A percentile compares a stretch with the other conserved stretches of the same genome.
phyloP scores from a whole-genome alignment of 331 rosid genomes.

The Malus hybrid region DNA sequence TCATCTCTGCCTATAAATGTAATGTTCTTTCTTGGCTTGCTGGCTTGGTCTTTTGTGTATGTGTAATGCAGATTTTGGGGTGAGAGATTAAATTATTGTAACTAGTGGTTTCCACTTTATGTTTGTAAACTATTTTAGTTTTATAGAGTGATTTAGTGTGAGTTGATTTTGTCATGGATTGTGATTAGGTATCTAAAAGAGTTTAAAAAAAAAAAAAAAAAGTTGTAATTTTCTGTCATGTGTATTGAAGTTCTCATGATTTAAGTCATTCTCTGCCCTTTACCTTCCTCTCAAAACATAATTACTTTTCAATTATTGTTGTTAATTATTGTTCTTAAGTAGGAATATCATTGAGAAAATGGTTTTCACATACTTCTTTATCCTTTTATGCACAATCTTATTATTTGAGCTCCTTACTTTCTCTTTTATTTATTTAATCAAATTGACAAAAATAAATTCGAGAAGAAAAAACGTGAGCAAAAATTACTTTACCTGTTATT shows the following conservation, averaged over 20 bases:
- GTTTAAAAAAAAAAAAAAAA: neutral
- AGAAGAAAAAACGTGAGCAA: neutral
- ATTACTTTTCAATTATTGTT: neutral
- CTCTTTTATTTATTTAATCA: too few species aligned
- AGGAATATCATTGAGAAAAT: neutral
- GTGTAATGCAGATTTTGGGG: neutral
- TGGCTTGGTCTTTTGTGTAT: slow-evolving; percentile 4
- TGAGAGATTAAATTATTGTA: slow-evolving; percentile 13
- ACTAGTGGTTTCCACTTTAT: slow-evolving; percentile 22
- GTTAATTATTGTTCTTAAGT: neutral
- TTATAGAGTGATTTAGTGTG: neutral
- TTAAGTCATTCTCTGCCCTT: neutral
- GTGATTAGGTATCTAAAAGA: slow-evolving; percentile 12
- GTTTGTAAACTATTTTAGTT: slow-evolving; percentile 5
- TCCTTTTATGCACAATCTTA: neutral
- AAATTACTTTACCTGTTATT: too few species aligned
- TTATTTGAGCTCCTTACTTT: too few species aligned
- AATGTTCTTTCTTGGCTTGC: slow-evolving; percentile 10
- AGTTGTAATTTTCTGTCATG: neutral
- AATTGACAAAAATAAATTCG: neutral
- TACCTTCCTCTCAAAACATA: neutral
- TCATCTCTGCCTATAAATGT: slow-evolving; percentile 1
- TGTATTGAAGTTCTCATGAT: neutral
- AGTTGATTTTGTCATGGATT: neutral
- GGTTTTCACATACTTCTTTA: neutral